Conservation (phyloP, 2,329 filamentous ascomycete genomes). For the Neophaeococcomyces aloes region DNA sequence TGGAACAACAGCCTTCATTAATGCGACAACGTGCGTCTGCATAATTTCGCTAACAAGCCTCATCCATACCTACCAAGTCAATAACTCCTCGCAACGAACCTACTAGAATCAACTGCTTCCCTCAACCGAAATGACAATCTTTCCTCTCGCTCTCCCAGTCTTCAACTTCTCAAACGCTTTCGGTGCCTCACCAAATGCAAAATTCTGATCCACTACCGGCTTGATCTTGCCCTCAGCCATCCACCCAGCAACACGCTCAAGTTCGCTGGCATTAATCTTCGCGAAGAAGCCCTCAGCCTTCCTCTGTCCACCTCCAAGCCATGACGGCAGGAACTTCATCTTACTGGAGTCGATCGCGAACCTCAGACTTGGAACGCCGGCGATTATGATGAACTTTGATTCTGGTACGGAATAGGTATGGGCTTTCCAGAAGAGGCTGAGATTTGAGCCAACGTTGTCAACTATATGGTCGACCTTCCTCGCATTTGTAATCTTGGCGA, state of each 20-base stretch:
- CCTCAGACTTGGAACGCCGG: constrained; percentile 1
- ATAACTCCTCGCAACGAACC: too few relatives aligned
- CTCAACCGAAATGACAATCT: constrained; percentile 39
- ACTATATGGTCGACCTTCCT: constrained; percentile 45
- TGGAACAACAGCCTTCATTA: too few relatives aligned
- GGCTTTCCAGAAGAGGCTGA: constrained; percentile 43
- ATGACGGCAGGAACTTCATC: constrained; percentile 35
- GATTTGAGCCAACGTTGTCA: constrained; percentile 46
- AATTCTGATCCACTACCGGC: constrained; percentile 46
- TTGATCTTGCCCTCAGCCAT: constrained; percentile 50
- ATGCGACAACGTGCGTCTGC: too few relatives aligned
- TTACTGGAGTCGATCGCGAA: constrained; percentile 20
- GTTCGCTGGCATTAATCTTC: constrained; percentile 33
- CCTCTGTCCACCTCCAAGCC: constrained; percentile 41
- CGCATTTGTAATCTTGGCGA: constrained; percentile 29
- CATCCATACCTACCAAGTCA: too few relatives aligned
- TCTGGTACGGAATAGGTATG: constrained; percentile 41
- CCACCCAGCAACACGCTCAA: constrained; percentile 44
- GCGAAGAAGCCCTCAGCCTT: constrained; percentile 28
- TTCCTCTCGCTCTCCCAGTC: constrained; percentile 46
- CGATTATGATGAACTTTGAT: constrained; percentile 44
- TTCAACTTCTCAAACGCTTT: constrained; percentile 51
- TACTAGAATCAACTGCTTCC: too few relatives aligned
- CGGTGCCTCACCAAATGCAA: constrained; percentile 45
- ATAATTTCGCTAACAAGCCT: too few relatives aligned